These are phyloP conservation scores for Inosperma sp. DNA, from an alignment of 768 basidiomycete genomes.

Conservation along the genomic window DNA sequence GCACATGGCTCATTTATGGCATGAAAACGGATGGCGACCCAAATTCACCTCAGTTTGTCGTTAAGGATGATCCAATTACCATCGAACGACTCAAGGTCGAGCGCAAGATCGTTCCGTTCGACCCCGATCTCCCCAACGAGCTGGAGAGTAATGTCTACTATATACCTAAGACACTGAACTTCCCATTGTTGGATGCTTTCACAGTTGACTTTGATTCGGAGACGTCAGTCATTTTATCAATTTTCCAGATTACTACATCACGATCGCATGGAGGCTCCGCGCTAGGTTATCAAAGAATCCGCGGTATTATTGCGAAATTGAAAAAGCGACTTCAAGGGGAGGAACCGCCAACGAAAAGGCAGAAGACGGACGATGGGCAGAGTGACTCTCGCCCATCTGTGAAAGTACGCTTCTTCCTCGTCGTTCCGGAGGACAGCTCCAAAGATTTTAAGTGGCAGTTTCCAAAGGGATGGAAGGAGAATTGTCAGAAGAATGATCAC, in stretches of 20 bases:
- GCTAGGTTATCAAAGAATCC: constrained; percentile 3
- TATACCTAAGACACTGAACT: too few species aligned
- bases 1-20: too few species aligned
- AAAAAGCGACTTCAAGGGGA: neutral
- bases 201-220: neutral
- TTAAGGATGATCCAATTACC: too few species aligned
- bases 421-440: neutral
- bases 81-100: too few species aligned
- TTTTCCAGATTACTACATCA: constrained; percentile 6
- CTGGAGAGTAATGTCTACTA: too few species aligned
- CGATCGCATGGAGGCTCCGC: constrained; percentile 4
- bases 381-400: neutral
- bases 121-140: too few species aligned
- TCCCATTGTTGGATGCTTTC: neutral
- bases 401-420: neutral
- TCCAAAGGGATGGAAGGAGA: constrained; percentile 6
- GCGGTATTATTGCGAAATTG: constrained; percentile 5
- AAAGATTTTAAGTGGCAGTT: neutral
- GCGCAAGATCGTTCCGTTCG: too few species aligned
- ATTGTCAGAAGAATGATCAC: neutral
- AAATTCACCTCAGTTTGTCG: too few species aligned
- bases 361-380: too few species aligned
- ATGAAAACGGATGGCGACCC: too few species aligned
- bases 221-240: constrained; percentile 1
- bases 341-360: neutral